A percentile compares a stretch with the other conserved stretches of the same genome.
Evolutionary conservation across 2,329 filamentous ascomycete species (phyloP).

Genomic region (Sarocladium brachiariae): DNA sequence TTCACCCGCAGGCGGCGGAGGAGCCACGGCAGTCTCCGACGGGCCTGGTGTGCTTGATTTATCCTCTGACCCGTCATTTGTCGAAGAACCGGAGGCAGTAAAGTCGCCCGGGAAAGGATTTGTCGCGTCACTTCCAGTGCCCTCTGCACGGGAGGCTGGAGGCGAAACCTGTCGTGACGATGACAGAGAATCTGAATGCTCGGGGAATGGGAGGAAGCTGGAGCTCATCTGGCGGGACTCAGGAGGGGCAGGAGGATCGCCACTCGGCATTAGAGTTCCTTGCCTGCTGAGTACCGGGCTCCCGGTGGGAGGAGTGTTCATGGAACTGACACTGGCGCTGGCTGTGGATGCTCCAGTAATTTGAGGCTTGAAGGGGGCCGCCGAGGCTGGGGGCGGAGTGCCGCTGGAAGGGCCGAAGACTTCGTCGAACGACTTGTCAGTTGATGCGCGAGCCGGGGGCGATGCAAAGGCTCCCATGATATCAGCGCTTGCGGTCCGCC

Average conservation of each 20-base stretch:
- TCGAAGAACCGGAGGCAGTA: slow-evolving; percentile 17
- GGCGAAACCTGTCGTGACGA: slow-evolving; percentile 75
- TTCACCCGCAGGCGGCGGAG: slow-evolving; percentile 1
- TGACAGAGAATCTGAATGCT: slow-evolving; percentile 59
- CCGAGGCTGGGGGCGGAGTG: slow-evolving; percentile 33
- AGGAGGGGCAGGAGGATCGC: slow-evolving; percentile 55
- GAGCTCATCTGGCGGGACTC: slow-evolving; percentile 74
- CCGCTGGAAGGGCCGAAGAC: slow-evolving; percentile 59
- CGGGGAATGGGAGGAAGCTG: slow-evolving; percentile 64
- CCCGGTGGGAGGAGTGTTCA: slow-evolving; percentile 49
- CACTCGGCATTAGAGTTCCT: slow-evolving; percentile 40
- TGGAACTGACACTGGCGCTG: slow-evolving; percentile 38
- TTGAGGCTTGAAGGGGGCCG: slow-evolving; percentile 40
- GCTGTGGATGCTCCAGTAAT: slow-evolving; percentile 49
- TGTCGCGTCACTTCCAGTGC: slow-evolving; percentile 27
- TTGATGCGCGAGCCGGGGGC: slow-evolving; percentile 39
- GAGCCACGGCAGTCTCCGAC: slow-evolving; percentile 17
- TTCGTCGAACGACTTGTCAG: slow-evolving; percentile 72
- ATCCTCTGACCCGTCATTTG: slow-evolving; percentile 11
- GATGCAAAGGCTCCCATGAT: slow-evolving; percentile 49
- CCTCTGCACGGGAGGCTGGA: slow-evolving; percentile 52
- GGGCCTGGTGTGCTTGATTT: slow-evolving; percentile 21
- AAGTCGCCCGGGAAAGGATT: slow-evolving; percentile 23
- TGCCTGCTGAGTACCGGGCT: slow-evolving; percentile 57
- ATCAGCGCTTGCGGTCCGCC: slow-evolving; percentile 57